These are phyloP conservation scores for Linnemannia hyalina DNA, from an alignment of 192 early-diverging fungal genomes.

Conservation along the genomic window DNA sequence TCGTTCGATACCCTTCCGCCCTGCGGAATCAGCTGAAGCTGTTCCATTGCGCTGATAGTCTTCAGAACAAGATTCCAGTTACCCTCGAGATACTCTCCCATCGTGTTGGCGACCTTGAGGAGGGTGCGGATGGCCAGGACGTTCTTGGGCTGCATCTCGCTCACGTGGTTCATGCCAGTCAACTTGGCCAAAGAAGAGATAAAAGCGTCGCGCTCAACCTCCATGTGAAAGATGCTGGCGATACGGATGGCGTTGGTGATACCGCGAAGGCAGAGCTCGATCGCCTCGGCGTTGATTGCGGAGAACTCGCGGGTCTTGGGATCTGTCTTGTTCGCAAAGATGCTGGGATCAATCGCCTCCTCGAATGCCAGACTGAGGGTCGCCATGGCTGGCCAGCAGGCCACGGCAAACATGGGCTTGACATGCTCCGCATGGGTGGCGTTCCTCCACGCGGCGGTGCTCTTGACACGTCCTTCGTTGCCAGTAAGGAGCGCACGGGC, in stretches of 20 bases:
- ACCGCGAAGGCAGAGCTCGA: conserved; percentile 82
- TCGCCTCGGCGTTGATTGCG: conserved; percentile 66
- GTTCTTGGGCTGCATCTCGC: conserved; percentile 91
- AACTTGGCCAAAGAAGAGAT: conserved; percentile 90
- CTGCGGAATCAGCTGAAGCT: conserved; percentile 81
- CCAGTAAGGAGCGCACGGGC: conserved; percentile 73
- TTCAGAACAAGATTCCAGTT: conserved; percentile 88
- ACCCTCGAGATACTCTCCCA: conserved; percentile 71
- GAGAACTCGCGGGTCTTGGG: conserved; percentile 58
- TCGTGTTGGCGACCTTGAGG: conserved; percentile 78
- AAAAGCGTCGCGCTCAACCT: conserved; percentile 92
- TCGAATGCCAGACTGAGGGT: conserved; percentile 88
- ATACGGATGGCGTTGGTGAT: conserved; percentile 85
- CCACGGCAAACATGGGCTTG: conserved; percentile 90
- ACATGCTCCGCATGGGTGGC: conserved; percentile 90
- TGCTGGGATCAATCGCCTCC: conserved; percentile 76
- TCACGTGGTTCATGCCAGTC: conserved; percentile 85
- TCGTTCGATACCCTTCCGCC: conserved; percentile 59
- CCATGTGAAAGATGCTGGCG: conserved; percentile 87
- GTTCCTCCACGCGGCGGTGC: conserved; percentile 64
- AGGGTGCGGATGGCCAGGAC: conserved; percentile 89
- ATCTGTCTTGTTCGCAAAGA: conserved; percentile 36
- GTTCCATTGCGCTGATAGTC: conserved; percentile 90
- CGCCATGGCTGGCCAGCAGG: conserved; percentile 90
- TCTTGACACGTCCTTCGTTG: conserved; percentile 64